These are phyloP conservation scores for Silene vulgaris DNA, from an alignment of 179 eudicot species.

Conservation along the genomic window DNA sequence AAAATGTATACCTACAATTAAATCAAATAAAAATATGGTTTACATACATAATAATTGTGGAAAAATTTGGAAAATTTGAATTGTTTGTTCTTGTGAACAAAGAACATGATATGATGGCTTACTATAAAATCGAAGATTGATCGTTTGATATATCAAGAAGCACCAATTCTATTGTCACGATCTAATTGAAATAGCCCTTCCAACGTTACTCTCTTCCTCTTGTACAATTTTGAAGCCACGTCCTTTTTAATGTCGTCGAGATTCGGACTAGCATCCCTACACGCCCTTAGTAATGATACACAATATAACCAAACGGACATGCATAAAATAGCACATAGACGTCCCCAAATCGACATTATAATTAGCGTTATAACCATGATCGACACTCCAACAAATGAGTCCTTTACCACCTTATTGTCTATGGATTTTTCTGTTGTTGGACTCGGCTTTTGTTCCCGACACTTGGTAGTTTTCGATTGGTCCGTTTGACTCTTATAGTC, in stretches of 20 bases:
- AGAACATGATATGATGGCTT: too few relatives aligned
- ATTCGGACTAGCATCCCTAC: background rate
- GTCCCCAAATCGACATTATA: slow-evolving; percentile 28
- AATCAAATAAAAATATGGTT: too few relatives aligned
- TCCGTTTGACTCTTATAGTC: background rate
- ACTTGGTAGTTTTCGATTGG: background rate
- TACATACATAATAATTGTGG: too few relatives aligned
- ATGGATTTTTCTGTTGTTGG: background rate
- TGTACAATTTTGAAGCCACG: slow-evolving; percentile 16
- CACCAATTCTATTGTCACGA: slow-evolving; percentile 11
- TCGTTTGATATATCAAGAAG: background rate
- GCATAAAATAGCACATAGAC: slow-evolving; percentile 29
- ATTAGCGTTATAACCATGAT: slow-evolving; percentile 19
- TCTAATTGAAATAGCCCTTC: slow-evolving; percentile 26
- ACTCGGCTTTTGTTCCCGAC: background rate
- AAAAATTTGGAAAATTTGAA: too few relatives aligned
- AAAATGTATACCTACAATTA: too few relatives aligned
- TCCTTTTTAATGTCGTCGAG: background rate
- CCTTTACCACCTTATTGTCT: slow-evolving; percentile 7
- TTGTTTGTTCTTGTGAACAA: too few relatives aligned
- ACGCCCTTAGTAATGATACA: slow-evolving; percentile 16
- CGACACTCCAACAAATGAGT: slow-evolving; percentile 20
- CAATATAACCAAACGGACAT: slow-evolving; percentile 32
- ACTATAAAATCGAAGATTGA: background rate
- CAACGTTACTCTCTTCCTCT: slow-evolving; percentile 23